phyloP scores from a whole-genome alignment of 164 flowering plant genomes.

The Houttuynia cordata region DNA sequence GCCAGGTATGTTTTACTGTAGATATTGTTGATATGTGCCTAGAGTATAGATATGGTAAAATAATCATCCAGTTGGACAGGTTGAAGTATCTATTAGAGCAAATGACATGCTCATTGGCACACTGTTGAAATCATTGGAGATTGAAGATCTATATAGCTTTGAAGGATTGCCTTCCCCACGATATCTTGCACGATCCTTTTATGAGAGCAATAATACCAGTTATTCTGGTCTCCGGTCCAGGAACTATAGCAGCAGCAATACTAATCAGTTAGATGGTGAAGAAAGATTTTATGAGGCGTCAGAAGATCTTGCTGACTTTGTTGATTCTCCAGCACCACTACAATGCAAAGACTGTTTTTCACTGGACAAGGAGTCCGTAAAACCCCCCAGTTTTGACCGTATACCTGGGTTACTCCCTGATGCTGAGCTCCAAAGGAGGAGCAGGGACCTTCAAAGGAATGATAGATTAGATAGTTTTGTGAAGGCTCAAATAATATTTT shows the following conservation, averaged over 20 bases:
- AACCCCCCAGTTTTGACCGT: slow-evolving; percentile 56
- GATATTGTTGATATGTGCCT: background rate
- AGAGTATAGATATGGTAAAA: background rate
- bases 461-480: slow-evolving; percentile 72
- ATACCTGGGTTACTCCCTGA: slow-evolving; percentile 60
- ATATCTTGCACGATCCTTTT: slow-evolving; percentile 74
- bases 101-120: slow-evolving; percentile 87
- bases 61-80: slow-evolving; percentile 33
- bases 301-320: slow-evolving; percentile 50
- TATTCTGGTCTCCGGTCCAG: slow-evolving; percentile 16
- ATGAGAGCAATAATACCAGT: slow-evolving; percentile 26
- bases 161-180: slow-evolving; percentile 28
- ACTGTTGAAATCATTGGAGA: slow-evolving; percentile 71
- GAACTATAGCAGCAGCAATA: slow-evolving; percentile 21
- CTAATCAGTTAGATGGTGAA: slow-evolving; percentile 48
- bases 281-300: slow-evolving; percentile 87
- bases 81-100: slow-evolving; percentile 57
- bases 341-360: slow-evolving; percentile 10
- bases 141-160: slow-evolving; percentile 65
- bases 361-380: slow-evolving; percentile 21
- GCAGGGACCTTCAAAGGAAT: slow-evolving; percentile 17
- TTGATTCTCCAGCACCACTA: slow-evolving; percentile 22
- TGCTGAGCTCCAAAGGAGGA: slow-evolving; percentile 17
- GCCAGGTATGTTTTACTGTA: slow-evolving; percentile 41
- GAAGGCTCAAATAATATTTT: slow-evolving; percentile 75